phyloP scores from a whole-genome alignment of 768 basidiomycete genomes.

The Gloeopeniophorella convolvens region DNA sequence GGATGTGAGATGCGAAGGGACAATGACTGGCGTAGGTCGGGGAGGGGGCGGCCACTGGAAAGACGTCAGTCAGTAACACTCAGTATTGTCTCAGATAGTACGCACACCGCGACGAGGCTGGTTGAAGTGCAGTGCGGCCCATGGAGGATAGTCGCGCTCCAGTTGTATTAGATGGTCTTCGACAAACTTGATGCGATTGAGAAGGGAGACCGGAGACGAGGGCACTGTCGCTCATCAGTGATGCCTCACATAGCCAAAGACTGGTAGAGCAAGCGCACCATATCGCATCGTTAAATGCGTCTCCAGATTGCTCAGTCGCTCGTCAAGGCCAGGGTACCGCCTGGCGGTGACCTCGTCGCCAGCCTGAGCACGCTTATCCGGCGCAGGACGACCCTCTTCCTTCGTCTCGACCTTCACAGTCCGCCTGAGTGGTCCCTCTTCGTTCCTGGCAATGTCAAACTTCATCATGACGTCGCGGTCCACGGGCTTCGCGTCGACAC shows the following conservation, averaged over 20 bases:
- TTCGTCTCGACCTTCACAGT: slow-evolving; percentile 37
- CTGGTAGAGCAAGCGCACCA: slow-evolving; percentile 36
- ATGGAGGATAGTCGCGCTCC: slow-evolving; percentile 80
- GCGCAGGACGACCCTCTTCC: neutral
- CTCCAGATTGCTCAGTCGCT: slow-evolving; percentile 62
- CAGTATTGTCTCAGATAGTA: slow-evolving; percentile 18
- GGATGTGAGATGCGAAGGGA: slow-evolving; percentile 58
- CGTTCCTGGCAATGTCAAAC: slow-evolving; percentile 83
- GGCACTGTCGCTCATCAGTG: slow-evolving; percentile 44
- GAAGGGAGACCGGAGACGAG: slow-evolving; percentile 55
- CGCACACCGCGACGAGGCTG: slow-evolving; percentile 76
- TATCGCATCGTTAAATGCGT: slow-evolving; percentile 67
- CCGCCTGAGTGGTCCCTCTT: slow-evolving; percentile 64
- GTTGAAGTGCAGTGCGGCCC: slow-evolving; percentile 85
- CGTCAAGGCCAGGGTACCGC: slow-evolving; percentile 53
- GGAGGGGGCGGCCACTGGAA: slow-evolving; percentile 83
- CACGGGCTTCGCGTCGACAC: slow-evolving; percentile 62
- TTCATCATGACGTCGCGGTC: slow-evolving; percentile 77
- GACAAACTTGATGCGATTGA: slow-evolving; percentile 58
- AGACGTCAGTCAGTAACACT: neutral
- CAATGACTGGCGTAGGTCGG: slow-evolving; percentile 68
- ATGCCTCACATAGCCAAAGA: neutral
- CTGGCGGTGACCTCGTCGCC: slow-evolving; percentile 34
- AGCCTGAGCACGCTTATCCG: neutral
- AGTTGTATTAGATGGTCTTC: slow-evolving; percentile 73